A percentile compares a stretch with the other conserved stretches of the same genome.
These are phyloP conservation scores for Nicotiana noctiflora DNA, from an alignment of 257 asterid species.

Conservation along the genomic window DNA sequence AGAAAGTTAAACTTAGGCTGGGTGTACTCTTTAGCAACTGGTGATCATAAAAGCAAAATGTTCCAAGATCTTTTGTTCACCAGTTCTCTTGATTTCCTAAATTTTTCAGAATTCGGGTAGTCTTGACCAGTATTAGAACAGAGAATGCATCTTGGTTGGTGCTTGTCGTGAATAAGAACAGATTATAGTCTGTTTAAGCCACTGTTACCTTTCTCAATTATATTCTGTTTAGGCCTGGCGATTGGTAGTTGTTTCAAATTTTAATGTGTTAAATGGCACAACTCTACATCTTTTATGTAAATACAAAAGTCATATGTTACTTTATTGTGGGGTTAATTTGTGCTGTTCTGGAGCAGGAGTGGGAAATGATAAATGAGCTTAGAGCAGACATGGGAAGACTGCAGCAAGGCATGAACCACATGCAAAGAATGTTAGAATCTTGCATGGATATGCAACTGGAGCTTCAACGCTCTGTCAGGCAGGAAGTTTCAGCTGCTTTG, in stretches of 20 bases:
- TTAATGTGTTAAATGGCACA: neutral
- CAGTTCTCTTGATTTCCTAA: neutral
- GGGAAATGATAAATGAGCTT: constrained; percentile 80
- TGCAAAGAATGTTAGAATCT: constrained; percentile 97
- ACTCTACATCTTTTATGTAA: neutral
- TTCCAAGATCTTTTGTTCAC: neutral
- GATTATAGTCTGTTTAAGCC: neutral
- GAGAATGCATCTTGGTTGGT: neutral
- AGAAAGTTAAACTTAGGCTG: neutral
- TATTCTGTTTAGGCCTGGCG: neutral
- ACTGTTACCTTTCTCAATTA: neutral
- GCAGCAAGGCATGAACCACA: constrained; percentile 92
- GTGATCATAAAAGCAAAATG: neutral
- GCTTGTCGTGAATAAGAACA: neutral
- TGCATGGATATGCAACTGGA: constrained; percentile 99
- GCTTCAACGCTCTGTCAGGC: constrained; percentile 90
- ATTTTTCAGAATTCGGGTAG: neutral
- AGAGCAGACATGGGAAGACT: constrained; percentile 74
- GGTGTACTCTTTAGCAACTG: neutral
- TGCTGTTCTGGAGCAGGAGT: constrained; percentile 43
- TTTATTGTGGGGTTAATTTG: neutral
- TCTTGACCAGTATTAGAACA: neutral
- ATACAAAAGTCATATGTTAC: neutral
- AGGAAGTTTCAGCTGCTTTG: constrained; percentile 95
- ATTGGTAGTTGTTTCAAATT: neutral